phyloP scores from a whole-genome alignment of 1,139 yeast genomes.

The Komagataea norvegica region DNA sequence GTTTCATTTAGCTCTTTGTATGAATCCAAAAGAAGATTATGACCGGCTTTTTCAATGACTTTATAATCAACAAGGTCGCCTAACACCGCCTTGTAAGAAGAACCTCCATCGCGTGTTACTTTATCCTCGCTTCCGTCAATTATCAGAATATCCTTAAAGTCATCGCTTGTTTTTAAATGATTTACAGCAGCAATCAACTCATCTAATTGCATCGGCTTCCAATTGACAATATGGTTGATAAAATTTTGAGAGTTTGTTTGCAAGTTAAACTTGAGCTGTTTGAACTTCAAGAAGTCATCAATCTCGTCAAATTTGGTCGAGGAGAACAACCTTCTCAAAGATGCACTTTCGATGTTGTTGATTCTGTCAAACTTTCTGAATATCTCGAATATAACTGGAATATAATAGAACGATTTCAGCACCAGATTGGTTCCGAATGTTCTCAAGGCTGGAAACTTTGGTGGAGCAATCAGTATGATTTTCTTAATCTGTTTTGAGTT shows the following conservation, averaged over 20 bases:
- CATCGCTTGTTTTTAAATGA: conserved; percentile 3
- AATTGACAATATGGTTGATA: conserved; percentile 17
- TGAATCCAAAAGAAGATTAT: conserved; percentile 21
- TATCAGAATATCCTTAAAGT: conserved; percentile 12
- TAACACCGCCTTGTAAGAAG: conserved; percentile 17
- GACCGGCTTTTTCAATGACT: conserved; percentile 20
- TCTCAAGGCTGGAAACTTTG: conserved; percentile 28
- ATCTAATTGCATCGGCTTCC: conserved; percentile 18
- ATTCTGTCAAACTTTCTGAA: conserved; percentile 51
- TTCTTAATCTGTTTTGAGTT: conserved; percentile 35
- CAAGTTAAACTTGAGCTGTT: conserved; percentile 28
- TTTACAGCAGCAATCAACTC: conserved; percentile 14
- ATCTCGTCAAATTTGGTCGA: conserved; percentile 7
- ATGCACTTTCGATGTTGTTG: conserved; percentile 46
- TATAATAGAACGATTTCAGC: conserved; percentile 22
- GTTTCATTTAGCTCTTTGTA: conserved; percentile 14
- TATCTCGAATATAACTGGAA: conserved; percentile 43
- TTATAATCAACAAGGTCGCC: conserved; percentile 16
- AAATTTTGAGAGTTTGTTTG: conserved; percentile 21
- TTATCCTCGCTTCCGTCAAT: conserved; percentile 22
- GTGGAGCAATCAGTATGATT: conserved; percentile 50
- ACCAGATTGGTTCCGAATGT: conserved; percentile 9
- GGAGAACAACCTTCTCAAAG: conserved; percentile 34
- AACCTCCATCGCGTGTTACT: conserved; percentile 23
- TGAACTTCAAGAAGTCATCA: conserved; percentile 18